Percentiles rank a stretch among this genome's conserved stretches.
phyloP scores from a whole-genome alignment of 495 filamentous ascomycete genomes.

The Schizothecium vesticola region DNA sequence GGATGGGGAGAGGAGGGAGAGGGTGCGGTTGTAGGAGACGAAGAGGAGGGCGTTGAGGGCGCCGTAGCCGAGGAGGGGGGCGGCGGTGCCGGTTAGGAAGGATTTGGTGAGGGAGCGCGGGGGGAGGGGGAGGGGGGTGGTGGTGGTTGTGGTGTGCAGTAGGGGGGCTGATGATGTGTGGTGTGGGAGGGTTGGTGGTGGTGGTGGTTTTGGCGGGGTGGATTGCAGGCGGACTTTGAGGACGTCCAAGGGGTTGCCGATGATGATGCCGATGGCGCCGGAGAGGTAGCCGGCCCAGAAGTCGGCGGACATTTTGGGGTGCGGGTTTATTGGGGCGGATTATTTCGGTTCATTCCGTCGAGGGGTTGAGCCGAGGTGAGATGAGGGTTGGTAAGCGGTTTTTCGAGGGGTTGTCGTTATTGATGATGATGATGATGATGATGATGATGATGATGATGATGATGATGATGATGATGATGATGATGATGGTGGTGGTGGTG shows the following conservation, averaged over 20 bases:
- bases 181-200: not conserved
- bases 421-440: not conserved
- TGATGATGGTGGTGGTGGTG: too few species aligned
- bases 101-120: conserved; percentile 53
- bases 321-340: too few species aligned
- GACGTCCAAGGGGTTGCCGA: conserved; percentile 83
- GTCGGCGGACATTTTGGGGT: conserved; percentile 63
- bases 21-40: conserved; percentile 73
- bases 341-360: not conserved
- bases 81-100: conserved; percentile 59
- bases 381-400: not conserved
- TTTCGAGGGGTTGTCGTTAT: not conserved
- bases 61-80: conserved; percentile 81
- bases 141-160: conserved; percentile 4
- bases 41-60: conserved; percentile 86
- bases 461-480: too few species aligned
- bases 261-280: conserved; percentile 73
- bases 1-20: conserved; percentile 43
- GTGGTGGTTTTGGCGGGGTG: conserved; percentile 1
- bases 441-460: too few species aligned
- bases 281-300: conserved; percentile 86
- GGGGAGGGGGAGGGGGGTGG: not conserved
- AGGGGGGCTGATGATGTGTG: not conserved
- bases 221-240: conserved; percentile 81
- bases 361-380: not conserved